These are phyloP conservation scores for Ilyonectria destructans DNA, from an alignment of 2,329 filamentous ascomycete genomes.

Conservation along the genomic window DNA sequence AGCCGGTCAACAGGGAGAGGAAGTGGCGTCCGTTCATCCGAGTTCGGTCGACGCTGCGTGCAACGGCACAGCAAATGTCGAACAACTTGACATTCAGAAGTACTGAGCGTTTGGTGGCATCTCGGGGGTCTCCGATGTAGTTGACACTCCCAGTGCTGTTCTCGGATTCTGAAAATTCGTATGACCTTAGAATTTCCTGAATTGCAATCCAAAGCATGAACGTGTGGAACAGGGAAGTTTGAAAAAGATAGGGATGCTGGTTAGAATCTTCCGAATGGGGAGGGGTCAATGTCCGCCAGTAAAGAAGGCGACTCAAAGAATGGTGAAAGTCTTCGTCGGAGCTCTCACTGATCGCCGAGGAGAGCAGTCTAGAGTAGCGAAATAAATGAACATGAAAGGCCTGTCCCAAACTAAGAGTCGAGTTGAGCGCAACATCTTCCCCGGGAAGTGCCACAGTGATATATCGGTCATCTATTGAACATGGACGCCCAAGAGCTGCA, in stretches of 20 bases:
- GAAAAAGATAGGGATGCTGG: not conserved
- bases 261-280: not conserved
- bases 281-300: not conserved
- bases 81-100: not conserved
- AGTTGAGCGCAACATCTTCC: not conserved
- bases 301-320: not conserved
- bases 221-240: not conserved
- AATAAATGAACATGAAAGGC: not conserved
- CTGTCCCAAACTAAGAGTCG: not conserved
- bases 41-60: not conserved
- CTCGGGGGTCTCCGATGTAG: too few relatives aligned
- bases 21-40: not conserved
- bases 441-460: not conserved
- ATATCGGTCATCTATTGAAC: not conserved
- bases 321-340: not conserved
- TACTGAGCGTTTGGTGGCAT: not conserved
- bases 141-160: not conserved
- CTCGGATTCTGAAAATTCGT: not conserved
- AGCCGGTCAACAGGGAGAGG: not conserved
- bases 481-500: not conserved
- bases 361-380: not conserved
- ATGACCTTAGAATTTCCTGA: not conserved
- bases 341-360: not conserved
- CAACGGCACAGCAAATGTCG: not conserved
- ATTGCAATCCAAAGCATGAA: slow-evolving; percentile 1